Evolutionary conservation across 305 asterid genomes (phyloP), one percentile per base, ranked within the genome.

Genomic region (Fraxinus paxiana): DNA sequence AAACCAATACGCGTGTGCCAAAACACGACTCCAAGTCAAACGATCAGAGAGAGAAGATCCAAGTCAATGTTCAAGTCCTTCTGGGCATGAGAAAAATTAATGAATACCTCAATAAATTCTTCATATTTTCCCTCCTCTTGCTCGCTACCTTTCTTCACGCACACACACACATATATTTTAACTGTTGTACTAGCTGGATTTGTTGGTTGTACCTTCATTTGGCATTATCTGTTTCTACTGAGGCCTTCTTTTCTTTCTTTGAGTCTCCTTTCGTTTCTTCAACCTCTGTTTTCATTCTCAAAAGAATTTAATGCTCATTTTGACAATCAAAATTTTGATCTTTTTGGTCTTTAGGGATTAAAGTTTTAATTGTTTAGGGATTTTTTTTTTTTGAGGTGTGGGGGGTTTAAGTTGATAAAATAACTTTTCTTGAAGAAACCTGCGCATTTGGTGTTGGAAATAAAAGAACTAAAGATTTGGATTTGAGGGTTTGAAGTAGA

Each of bases 21-120:
- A 67, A 67, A 80, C 78, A 22, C 78, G 79, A 73, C 79, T 75
- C 83, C 85, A 82, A 80, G 94, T 92, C 92, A 89, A 88, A 79
- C 69, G 46, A 74, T 77, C 43, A n/a, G 86, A 85, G 54, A 78
- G 73, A 83, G 82, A 76, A 82, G 84, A 85, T 87, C 87, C 87
- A 88, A 87, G 97, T 92, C 94, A 91, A 90, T 86, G 77, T 90
- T 91, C 95, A 89, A 90, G 82, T 82, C 89, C 48, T 78, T 83
- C 71, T 84, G 76, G 92, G 90, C 81, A 82, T 73, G 78, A 37
- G 79, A 82, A 75, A 87, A 83, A 81, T 86, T 90, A 91, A 86
- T 3, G 17, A 3, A 80, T 72, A 71, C 84, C 69, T 75, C 84
- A 84, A 90, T 81, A 85, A 75, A 12, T 84, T 74, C 76, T 73